phyloP scores from a whole-genome alignment of 2,329 filamentous ascomycete species.

The Cordyceps cateniannulata region DNA sequence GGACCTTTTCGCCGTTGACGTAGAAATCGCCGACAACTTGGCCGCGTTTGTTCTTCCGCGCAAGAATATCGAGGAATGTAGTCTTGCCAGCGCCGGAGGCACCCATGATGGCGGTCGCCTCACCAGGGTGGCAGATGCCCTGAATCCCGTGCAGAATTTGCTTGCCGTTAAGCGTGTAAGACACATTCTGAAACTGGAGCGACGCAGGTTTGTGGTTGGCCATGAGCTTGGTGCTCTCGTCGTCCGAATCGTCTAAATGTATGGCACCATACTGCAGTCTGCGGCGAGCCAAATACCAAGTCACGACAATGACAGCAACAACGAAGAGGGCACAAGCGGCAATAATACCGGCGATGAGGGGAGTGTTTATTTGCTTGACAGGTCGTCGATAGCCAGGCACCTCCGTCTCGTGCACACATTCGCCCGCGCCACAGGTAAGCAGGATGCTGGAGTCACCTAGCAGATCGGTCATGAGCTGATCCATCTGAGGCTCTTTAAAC shows the following conservation, averaged over 20 bases:
- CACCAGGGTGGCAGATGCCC: conserved; percentile 87
- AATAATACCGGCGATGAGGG: conserved; percentile 89
- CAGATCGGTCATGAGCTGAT: conserved; percentile 77
- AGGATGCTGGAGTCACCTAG: conserved; percentile 91
- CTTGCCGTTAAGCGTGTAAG: conserved; percentile 81
- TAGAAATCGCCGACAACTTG: conserved; percentile 72
- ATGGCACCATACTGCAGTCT: conserved; percentile 66
- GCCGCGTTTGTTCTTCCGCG: conserved; percentile 94
- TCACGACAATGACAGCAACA: conserved; percentile 72
- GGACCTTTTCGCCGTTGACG: conserved; percentile 87
- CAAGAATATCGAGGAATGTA: conserved; percentile 91
- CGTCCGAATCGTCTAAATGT: conserved; percentile 80
- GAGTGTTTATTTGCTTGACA: conserved; percentile 31
- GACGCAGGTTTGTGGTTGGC: conserved; percentile 86
- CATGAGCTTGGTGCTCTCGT: conserved; percentile 81
- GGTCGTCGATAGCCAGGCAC: conserved; percentile 77
- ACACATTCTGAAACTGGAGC: conserved; percentile 80
- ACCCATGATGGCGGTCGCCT: conserved; percentile 96
- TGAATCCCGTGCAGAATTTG: conserved; percentile 74
- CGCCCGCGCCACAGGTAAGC: conserved; percentile 74
- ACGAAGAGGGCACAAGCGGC: conserved; percentile 80
- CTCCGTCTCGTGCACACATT: conserved; percentile 89
- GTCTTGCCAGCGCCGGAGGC: conserved; percentile 97
- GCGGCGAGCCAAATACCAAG: conserved; percentile 84
- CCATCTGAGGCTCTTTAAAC: conserved; percentile 90